Percentiles rank a stretch among this genome's conserved stretches.
Evolutionary conservation across 1,284 basidiomycete species (phyloP).

Genomic region (Pseudozyma sp.): DNA sequence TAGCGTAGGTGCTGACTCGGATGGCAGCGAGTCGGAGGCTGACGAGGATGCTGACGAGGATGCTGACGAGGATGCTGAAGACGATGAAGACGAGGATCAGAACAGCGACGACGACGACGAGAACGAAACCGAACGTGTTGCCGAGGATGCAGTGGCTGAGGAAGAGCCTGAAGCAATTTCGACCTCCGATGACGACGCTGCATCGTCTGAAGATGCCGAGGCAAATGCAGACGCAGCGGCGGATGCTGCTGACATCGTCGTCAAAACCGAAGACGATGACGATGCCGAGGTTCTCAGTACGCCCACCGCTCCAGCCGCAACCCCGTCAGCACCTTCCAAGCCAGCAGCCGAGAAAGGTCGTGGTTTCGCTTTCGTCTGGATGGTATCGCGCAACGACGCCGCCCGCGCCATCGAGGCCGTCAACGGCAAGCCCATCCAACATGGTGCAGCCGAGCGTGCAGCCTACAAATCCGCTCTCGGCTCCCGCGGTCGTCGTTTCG

Average conservation of each 20-base stretch:
- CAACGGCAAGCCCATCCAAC: conserved; percentile 81
- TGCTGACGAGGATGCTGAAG: conserved; percentile 20
- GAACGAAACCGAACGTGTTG: conserved; percentile 71
- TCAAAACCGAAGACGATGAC: conserved; percentile 45
- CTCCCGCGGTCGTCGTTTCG: conserved; percentile 77
- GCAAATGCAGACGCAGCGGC: conserved; percentile 75
- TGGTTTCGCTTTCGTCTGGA: conserved; percentile 97
- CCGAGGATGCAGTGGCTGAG: conserved; percentile 35
- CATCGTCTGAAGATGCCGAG: background rate
- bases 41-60: conserved; percentile 22
- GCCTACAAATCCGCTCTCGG: conserved; percentile 75
- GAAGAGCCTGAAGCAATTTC: conserved; percentile 52
- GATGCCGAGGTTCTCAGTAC: conserved; percentile 1
- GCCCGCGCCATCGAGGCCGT: conserved; percentile 83
- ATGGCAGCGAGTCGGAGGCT: conserved; percentile 15
- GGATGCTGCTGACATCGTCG: conserved; percentile 74
- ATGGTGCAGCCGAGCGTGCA: conserved; percentile 76
- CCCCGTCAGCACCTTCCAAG: conserved; percentile 72
- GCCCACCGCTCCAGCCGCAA: background rate
- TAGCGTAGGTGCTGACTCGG: conserved; percentile 6
- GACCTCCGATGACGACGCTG: background rate
- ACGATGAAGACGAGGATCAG: conserved; percentile 52
- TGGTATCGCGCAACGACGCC: conserved; percentile 85
- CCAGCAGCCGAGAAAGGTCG: conserved; percentile 73
- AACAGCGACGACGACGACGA: conserved; percentile 69